Conservation (phyloP, 1,284 basidiomycete species). For the Neonothopanus nambi region DNA sequence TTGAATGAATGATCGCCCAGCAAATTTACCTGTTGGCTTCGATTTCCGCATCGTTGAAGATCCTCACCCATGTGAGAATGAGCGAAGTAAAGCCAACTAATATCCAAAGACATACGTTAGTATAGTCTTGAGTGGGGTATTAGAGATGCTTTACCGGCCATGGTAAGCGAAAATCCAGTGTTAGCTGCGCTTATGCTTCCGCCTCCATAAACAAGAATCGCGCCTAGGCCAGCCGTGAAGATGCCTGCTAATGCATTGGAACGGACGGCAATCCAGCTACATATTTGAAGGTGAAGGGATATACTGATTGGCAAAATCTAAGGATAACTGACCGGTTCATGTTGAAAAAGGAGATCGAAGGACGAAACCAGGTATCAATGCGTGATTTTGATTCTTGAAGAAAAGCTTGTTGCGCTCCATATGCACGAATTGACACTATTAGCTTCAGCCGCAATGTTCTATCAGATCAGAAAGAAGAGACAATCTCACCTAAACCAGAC, state of each 20-base stretch:
- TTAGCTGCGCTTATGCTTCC: slow-evolving; percentile 8
- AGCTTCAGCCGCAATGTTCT: not conserved
- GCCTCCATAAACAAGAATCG: slow-evolving; percentile 11
- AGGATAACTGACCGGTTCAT: slow-evolving; percentile 2
- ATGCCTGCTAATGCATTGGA: slow-evolving; percentile 7
- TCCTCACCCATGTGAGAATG: slow-evolving; percentile 9
- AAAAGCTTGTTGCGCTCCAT: slow-evolving; percentile 12
- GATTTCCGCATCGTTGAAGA: not conserved
- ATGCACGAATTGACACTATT: slow-evolving; percentile 16
- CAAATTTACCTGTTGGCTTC: slow-evolving; percentile 15
- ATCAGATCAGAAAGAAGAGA: not conserved
- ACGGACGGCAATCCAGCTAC: slow-evolving; percentile 15
- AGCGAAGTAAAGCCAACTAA: slow-evolving; percentile 8
- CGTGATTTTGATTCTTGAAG: slow-evolving; percentile 4
- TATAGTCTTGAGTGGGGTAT: not conserved
- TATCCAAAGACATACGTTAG: not conserved
- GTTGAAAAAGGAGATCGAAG: slow-evolving; percentile 8
- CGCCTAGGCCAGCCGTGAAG: slow-evolving; percentile 14
- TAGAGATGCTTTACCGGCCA: slow-evolving; percentile 6
- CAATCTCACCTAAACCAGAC: slow-evolving; percentile 11
- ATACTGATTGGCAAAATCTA: not conserved
- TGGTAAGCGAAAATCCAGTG: slow-evolving; percentile 14
- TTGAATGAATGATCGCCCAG: not conserved
- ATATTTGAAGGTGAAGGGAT: not conserved
- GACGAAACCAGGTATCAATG: slow-evolving; percentile 9